Evolutionary conservation across 495 filamentous ascomycete genomes (phyloP).

Genomic region (Neurospora pannonica): DNA sequence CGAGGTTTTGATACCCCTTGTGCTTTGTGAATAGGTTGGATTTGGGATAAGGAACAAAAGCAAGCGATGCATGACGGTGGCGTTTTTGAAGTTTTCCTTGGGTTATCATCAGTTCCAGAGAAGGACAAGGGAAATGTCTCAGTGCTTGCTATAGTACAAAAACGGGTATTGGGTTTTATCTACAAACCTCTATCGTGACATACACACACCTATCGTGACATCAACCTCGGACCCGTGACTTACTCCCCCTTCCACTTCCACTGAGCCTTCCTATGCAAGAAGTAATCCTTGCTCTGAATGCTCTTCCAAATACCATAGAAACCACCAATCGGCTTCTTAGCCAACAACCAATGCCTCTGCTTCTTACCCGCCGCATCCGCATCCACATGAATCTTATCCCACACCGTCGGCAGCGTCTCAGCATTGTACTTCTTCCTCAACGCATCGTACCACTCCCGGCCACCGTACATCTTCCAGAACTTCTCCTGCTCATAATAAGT

Average conservation of each 20-base stretch:
- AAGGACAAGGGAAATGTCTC: too few species aligned
- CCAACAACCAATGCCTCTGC: conserved; percentile 28
- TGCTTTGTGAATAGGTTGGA: too few species aligned
- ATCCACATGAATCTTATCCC: conserved; percentile 46
- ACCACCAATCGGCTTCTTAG: conserved; percentile 40
- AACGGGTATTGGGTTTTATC: too few species aligned
- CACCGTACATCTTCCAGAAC: conserved; percentile 48
- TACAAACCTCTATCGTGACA: too few species aligned
- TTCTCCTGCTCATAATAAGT: conserved; percentile 47
- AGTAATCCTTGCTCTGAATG: conserved; percentile 45
- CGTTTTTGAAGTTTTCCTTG: too few species aligned
- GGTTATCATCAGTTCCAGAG: too few species aligned
- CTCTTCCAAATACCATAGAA: conserved; percentile 47
- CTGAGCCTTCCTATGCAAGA: conserved; percentile 39
- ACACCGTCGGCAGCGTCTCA: conserved; percentile 42
- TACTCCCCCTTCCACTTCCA: conserved; percentile 39
- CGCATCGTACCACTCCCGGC: conserved; percentile 40
- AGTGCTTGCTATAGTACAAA: too few species aligned
- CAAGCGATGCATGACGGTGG: too few species aligned
- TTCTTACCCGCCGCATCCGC: conserved; percentile 14
- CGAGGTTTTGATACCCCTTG: too few species aligned
- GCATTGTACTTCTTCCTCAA: conserved; percentile 44
- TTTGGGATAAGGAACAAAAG: too few species aligned
- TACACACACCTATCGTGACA: too few species aligned
- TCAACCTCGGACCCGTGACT: too few species aligned